Evolutionary conservation across 1,284 basidiomycete species (phyloP), one percentile per base, ranked within the genome.

Genomic region (Boletellus deceptivus): DNA sequence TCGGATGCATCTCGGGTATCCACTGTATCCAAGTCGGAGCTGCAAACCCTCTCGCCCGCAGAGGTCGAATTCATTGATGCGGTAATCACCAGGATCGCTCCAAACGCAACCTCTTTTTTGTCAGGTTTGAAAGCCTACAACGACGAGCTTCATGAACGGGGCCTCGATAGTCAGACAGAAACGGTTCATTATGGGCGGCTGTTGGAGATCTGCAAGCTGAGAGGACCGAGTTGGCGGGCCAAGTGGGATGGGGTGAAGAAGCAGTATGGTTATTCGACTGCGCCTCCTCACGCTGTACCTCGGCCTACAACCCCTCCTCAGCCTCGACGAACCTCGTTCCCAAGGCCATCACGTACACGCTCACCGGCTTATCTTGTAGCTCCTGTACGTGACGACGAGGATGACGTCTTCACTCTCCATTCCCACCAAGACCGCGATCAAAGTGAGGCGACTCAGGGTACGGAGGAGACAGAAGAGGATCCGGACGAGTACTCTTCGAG

Each of bases 121-220:
- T 77, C 80, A 2, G 79, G 90, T n/a, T 84, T 89, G 75, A 89
- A 87, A 60, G 86, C 89, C 0, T 92, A 92, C 65, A 88, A 83
- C 59, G 83, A 86, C 53, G 79, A 89, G 18, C 71, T 91, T 16
- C 77, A 78, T 50, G 83, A 86, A 55, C 76, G 83, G 5, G 84
- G 84, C 2, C 69, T 91, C n/a, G 86, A 91, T 58, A 78, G 83
- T n/a, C 80, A 84, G 52, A 74, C 80, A 31, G 90, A 92, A 64
- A 86, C 89, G 14, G 72, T 84, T n/a, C 88, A 85, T 62, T 92
- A 91, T 64, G 80, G 82, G 24, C 87, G 89, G 64, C 68, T 92
- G 31, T 69, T 92, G 53, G 90, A 91, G 65, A 72, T 92, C 5
- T 86, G 87, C 39, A 89, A 85, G 25, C 62, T 91, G 61, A 86